These are phyloP conservation scores for Stephania japonica DNA, from an alignment of 164 flowering plant genomes.

Conservation along the genomic window DNA sequence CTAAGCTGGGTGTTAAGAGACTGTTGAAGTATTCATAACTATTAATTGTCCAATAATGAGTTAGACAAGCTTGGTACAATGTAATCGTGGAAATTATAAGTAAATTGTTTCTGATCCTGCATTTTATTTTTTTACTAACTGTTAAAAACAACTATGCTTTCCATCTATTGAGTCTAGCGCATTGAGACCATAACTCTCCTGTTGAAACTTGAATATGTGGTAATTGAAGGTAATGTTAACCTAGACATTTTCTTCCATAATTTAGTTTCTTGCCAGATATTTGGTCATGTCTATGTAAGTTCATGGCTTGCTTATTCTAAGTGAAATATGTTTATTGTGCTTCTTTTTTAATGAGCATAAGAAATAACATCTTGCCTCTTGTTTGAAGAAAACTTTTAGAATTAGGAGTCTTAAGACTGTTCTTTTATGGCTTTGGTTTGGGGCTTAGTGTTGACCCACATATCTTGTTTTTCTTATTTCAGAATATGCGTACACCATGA, in stretches of 20 bases:
- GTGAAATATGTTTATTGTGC: background rate
- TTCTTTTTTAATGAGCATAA: background rate
- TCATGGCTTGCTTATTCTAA: background rate
- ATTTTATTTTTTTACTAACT: no score
- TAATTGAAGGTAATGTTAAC: background rate
- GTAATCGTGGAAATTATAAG: background rate
- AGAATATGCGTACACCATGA: conserved; percentile 99
- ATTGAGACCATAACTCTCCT: background rate
- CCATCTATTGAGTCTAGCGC: background rate
- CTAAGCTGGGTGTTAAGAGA: background rate
- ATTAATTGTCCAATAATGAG: no score
- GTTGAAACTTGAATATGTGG: background rate
- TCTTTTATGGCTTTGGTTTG: background rate
- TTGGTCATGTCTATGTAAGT: background rate
- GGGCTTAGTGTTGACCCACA: background rate
- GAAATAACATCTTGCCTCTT: background rate
- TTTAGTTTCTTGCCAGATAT: background rate
- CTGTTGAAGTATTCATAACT: background rate
- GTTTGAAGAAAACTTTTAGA: background rate
- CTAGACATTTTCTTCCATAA: background rate
- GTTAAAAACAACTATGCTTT: no score
- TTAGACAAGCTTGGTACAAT: background rate
- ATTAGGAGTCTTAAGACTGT: background rate
- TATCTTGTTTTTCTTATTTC: conserved; percentile 17
- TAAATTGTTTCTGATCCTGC: background rate